A percentile compares a stretch with the other conserved stretches of the same genome.
Evolutionary conservation across 352 stramenopile species (phyloP).

Genomic region (Phytophthora tentaculata): DNA sequence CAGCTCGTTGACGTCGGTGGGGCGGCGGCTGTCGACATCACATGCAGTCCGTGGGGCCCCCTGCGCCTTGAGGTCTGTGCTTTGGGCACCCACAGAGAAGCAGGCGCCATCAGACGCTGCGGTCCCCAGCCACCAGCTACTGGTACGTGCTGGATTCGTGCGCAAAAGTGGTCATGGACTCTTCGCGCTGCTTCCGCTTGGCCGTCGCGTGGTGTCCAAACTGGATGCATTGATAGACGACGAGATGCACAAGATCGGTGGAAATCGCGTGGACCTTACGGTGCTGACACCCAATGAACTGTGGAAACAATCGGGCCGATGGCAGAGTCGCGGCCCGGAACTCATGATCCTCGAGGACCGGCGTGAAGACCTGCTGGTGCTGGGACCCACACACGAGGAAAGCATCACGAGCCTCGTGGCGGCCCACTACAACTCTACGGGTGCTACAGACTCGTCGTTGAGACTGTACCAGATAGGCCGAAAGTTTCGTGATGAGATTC

Average conservation of each 20-base stretch:
- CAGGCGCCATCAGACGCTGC: constrained; percentile 79
- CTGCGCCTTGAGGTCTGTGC: constrained; percentile 49
- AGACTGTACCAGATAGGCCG: constrained; percentile 87
- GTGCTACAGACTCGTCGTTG: constrained; percentile 50
- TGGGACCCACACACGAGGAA: constrained; percentile 88
- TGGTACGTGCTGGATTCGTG: constrained; percentile 87
- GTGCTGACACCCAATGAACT: constrained; percentile 77
- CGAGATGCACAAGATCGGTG: constrained; percentile 80
- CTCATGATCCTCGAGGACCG: constrained; percentile 87
- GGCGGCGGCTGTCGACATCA: constrained; percentile 34
- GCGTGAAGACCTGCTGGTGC: constrained; percentile 64
- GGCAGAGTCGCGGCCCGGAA: constrained; percentile 81
- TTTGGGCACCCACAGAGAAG: constrained; percentile 83
- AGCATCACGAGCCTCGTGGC: constrained; percentile 85
- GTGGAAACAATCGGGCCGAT: constrained; percentile 86
- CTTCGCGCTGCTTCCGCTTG: constrained; percentile 83
- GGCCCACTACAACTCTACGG: constrained; percentile 52
- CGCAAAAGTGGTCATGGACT: constrained; percentile 85
- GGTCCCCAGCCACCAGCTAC: constrained; percentile 84
- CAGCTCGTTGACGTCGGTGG: too few species aligned
- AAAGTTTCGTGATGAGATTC: constrained; percentile 92
- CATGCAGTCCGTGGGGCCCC: constrained; percentile 11
- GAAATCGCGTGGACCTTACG: constrained; percentile 85
- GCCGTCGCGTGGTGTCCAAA: constrained; percentile 72
- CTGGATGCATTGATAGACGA: constrained; percentile 86